Percentiles rank a stretch among this genome's conserved stretches.
phyloP scores from a whole-genome alignment of 179 eudicot genomes.

The Vitellaria paradoxa region DNA sequence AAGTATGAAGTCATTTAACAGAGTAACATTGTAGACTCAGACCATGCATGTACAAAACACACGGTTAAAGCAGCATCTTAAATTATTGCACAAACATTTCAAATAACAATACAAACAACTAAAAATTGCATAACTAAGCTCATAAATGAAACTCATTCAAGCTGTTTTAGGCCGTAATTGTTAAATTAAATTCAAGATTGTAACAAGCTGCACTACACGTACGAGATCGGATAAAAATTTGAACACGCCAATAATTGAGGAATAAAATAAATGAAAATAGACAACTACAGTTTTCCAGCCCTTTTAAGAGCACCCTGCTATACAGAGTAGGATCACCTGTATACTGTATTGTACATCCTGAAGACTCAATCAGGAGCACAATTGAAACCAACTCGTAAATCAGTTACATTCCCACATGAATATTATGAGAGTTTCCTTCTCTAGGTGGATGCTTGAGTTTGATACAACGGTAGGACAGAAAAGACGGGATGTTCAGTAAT shows the following conservation, averaged over 20 bases:
- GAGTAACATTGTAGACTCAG: not conserved
- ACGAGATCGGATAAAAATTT: not conserved
- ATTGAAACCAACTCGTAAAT: not conserved
- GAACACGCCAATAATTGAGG: not conserved
- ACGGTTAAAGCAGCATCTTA: not conserved
- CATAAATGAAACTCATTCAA: not conserved
- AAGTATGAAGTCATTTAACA: not conserved
- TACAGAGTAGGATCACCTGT: not conserved
- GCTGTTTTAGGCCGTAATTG: not conserved
- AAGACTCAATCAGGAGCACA: not conserved
- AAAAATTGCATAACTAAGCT: not conserved
- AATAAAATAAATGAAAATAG: not conserved
- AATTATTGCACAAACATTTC: not conserved
- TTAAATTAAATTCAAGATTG: not conserved
- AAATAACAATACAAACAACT: not conserved
- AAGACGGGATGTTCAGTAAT: not conserved
- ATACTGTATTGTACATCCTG: not conserved
- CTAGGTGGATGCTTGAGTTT: not conserved
- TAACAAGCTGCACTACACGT: not conserved
- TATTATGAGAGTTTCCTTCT: not conserved
- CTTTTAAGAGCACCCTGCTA: not conserved
- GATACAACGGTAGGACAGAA: not conserved
- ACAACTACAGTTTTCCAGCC: not conserved
- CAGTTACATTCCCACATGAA: not conserved
- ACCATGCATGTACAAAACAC: not conserved